Base-by-base conservation (phyloP, 352 stramenopile species). In the Plasmopara halstedii region DNA sequence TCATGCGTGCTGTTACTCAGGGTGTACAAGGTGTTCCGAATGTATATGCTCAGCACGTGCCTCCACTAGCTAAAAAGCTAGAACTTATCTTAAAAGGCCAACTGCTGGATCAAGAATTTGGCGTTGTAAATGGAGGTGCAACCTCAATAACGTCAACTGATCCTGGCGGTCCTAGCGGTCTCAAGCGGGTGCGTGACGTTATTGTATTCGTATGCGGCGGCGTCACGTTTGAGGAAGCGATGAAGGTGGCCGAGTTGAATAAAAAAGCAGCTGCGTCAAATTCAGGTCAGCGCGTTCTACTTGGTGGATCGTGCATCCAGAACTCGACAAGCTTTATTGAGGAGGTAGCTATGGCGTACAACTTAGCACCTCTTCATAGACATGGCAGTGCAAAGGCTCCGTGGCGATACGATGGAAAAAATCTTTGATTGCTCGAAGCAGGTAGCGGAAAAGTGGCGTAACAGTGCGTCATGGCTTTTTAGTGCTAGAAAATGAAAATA, bases 171-270 rank as follows among this genome's bases (percentile, higher is more conserved):
- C 95, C 91, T 36, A 75, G 98, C 1, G 73, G 98, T 11, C 84
- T 98, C 56, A 94, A 98, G 52, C 98, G 94, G 3, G 76, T 99
- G 22, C 67, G 84, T 45, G 89, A 98, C 59, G 85, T 99, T 22
- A 92, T 99, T 50, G 86, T 99, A 38, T 99, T 98, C 63, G 96
- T 99, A 68, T 93, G 97, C 13, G 97, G 97, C 46, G 97, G 97
- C 48, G 88, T 91, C 21, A 99, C 97, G 7, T 99, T 98, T 61
- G 97, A 99, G 66, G 97, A 99, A 73, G 93, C 95, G n/a, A 95
- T 85, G 43, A 98, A 98, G 56, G 87, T 99, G 34, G 90, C 77
- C 18, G 88, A 98, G 59, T 87, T 99, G 44, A 99, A 99, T 64
- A 63, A 89, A 57, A 86, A 86, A 46, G 59, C 83, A 19, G 73